Evolutionary conservation across 768 basidiomycete genomes (phyloP).

Genomic region (Austroboletus festivus): DNA sequence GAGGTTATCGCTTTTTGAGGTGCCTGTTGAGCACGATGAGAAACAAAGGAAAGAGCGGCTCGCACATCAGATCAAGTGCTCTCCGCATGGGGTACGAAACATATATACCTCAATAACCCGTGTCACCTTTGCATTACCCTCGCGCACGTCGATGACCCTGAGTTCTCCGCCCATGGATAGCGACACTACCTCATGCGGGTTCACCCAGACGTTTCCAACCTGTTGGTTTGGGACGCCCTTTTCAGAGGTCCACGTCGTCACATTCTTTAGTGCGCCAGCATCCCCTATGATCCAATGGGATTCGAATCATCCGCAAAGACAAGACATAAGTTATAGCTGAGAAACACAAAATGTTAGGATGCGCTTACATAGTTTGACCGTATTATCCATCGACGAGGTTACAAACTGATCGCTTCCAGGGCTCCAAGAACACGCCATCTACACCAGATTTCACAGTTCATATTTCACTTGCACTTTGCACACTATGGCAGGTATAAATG

Average conservation of each 20-base stretch:
- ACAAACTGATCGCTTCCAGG: slow-evolving; percentile 66
- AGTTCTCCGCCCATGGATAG: slow-evolving; percentile 80
- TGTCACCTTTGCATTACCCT: slow-evolving; percentile 52
- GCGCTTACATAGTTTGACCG: slow-evolving; percentile 75
- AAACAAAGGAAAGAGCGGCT: neutral
- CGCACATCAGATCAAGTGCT: neutral
- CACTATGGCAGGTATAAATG: neutral
- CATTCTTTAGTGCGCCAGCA: slow-evolving; percentile 62
- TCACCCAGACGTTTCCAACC: slow-evolving; percentile 84
- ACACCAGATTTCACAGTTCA: neutral
- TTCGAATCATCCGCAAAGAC: no score
- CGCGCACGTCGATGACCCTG: slow-evolving; percentile 76
- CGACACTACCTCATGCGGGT: slow-evolving; percentile 68
- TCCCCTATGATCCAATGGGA: slow-evolving; percentile 57
- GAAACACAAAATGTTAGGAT: neutral
- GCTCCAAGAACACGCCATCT: slow-evolving; percentile 83
- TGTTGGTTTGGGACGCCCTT: slow-evolving; percentile 78
- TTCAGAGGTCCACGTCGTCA: slow-evolving; percentile 70
- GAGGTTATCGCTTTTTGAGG: slow-evolving; percentile 81
- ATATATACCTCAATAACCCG: slow-evolving; percentile 59
- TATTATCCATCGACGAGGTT: slow-evolving; percentile 85
- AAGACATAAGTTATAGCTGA: neutral
- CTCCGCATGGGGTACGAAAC: neutral
- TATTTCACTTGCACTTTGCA: neutral
- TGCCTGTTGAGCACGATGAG: slow-evolving; percentile 42